Percentiles rank a stretch among this genome's conserved stretches.
phyloP scores from a whole-genome alignment of 441 rosid species.

The Raphanus hybrid region DNA sequence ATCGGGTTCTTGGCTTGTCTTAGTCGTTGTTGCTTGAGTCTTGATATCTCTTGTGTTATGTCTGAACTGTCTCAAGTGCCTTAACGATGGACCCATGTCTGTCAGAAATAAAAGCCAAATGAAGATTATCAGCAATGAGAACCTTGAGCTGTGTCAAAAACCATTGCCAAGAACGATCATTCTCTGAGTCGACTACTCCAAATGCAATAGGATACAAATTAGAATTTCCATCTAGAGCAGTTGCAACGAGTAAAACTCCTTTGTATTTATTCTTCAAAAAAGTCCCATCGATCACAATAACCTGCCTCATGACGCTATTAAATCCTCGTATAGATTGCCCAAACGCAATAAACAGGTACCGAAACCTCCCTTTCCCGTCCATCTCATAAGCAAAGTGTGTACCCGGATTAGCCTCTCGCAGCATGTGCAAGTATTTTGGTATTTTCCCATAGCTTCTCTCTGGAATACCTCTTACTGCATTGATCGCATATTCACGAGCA shows the following conservation, averaged over 20 bases:
- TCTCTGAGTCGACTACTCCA: background rate
- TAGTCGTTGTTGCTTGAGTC: too few relatives aligned
- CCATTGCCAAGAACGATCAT: background rate
- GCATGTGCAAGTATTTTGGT: background rate
- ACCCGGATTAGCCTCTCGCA: background rate
- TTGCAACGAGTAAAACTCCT: background rate
- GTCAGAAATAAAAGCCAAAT: background rate
- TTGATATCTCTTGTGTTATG: too few relatives aligned
- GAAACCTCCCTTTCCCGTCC: background rate
- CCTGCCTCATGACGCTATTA: background rate
- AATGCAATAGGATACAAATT: background rate
- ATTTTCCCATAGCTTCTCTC: background rate
- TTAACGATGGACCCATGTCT: background rate
- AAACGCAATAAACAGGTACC: background rate
- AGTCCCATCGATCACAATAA: background rate
- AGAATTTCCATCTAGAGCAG: background rate
- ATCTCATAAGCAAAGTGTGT: background rate
- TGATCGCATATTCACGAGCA: background rate
- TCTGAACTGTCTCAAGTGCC: background rate
- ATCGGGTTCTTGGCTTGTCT: too few relatives aligned
- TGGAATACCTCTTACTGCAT: background rate
- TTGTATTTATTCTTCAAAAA: background rate
- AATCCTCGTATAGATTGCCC: background rate
- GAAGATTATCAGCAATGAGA: background rate
- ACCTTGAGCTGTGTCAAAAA: background rate